Evolutionary conservation across 768 basidiomycete genomes (phyloP).

Genomic region (Termitomyces sp.): DNA sequence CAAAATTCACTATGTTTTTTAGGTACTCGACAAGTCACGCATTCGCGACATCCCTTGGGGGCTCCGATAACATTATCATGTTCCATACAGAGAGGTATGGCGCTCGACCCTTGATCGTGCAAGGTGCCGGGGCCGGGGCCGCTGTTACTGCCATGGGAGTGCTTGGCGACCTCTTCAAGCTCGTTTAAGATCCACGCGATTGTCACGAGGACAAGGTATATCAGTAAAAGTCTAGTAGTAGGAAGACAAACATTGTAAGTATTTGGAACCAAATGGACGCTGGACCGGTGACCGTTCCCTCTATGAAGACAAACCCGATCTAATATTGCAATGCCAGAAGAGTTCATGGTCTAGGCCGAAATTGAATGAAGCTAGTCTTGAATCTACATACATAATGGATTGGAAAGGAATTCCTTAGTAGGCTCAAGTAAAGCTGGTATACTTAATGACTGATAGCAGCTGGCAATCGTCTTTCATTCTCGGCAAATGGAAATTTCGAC

Average conservation of each 20-base stretch:
- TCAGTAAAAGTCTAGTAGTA: neutral
- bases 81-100: constrained; percentile 95
- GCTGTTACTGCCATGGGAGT: constrained; percentile 99
- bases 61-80: constrained; percentile 97
- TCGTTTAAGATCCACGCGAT: constrained; percentile 26
- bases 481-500: too few relatives aligned
- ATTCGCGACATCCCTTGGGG: constrained; percentile 93
- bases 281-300: neutral
- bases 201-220: neutral
- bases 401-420: too few relatives aligned
- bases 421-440: too few relatives aligned
- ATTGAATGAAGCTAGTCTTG: neutral
- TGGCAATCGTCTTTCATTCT: too few relatives aligned
- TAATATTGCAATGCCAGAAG: neutral
- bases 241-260: neutral
- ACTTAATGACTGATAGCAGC: too few relatives aligned
- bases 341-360: neutral
- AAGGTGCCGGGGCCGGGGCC: constrained; percentile 97
- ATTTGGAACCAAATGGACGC: neutral
- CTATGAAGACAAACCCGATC: neutral
- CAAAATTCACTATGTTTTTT: constrained; percentile 1
- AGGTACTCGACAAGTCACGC: constrained; percentile 91
- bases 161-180: constrained; percentile 78
- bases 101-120: constrained; percentile 85
- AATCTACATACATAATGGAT: neutral